A percentile compares a stretch with the other conserved stretches of the same genome.
Evolutionary conservation across 2,329 filamentous ascomycete genomes (phyloP).

Genomic region (Microascus cirrosus): DNA sequence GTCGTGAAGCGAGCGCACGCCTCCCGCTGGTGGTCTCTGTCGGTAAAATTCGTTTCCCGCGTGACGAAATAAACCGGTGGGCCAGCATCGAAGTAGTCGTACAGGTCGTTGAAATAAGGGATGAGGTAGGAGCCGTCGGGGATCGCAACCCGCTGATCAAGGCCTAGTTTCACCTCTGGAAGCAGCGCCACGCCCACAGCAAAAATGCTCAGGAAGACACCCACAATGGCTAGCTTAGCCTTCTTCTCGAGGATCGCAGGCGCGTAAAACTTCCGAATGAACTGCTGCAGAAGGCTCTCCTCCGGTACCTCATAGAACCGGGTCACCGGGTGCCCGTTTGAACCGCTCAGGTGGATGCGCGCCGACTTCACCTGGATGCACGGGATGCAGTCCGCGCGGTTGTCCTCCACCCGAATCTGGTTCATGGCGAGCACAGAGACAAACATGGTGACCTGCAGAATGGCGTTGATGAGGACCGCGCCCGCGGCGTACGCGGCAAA

Average conservation of each 20-base stretch:
- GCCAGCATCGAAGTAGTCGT: constrained; percentile 81
- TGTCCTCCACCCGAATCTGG: constrained; percentile 78
- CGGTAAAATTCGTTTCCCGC: constrained; percentile 65
- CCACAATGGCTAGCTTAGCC: constrained; percentile 64
- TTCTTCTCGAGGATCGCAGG: constrained; percentile 70
- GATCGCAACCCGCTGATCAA: constrained; percentile 91
- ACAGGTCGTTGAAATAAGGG: constrained; percentile 91
- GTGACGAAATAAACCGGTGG: constrained; percentile 96
- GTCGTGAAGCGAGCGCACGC: constrained; percentile 87
- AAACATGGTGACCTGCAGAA: constrained; percentile 97
- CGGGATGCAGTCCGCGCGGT: constrained; percentile 84
- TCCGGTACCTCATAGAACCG: constrained; percentile 66
- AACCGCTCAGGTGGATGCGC: constrained; percentile 49
- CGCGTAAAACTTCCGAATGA: constrained; percentile 86
- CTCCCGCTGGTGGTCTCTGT: constrained; percentile 66
- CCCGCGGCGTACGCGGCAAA: constrained; percentile 95
- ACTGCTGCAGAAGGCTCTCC: constrained; percentile 71
- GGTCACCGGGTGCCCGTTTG: constrained; percentile 44
- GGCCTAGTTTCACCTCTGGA: constrained; percentile 72
- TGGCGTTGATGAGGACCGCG: constrained; percentile 90
- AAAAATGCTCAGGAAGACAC: constrained; percentile 79
- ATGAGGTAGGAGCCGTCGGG: constrained; percentile 92
- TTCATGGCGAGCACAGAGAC: constrained; percentile 85
- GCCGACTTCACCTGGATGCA: constrained; percentile 74
- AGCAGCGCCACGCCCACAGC: constrained; percentile 76